Evolutionary conservation across 2,329 filamentous ascomycete species (phyloP), one percentile per base, ranked within the genome.

Genomic region (Pseudonectria buxi): DNA sequence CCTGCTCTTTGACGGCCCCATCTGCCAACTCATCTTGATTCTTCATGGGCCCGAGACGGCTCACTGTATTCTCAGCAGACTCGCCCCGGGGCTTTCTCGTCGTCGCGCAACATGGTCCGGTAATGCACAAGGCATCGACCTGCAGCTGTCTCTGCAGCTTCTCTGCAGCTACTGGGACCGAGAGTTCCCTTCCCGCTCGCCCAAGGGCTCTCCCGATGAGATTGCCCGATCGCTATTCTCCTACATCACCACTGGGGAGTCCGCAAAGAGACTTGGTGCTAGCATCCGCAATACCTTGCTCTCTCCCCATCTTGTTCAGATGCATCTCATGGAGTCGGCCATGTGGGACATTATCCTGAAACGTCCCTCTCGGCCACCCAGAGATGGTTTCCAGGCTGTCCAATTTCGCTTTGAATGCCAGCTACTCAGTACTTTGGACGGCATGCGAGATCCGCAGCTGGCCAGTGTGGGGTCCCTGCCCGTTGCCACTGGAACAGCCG

Each of bases 261-360:
- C 59, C 0, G 51, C 58, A 2, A 47, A 35, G 10, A 42, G 49
- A 2, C 53, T 63, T 10, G 46, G 62, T n/a, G 33, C 40, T 2
- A 45, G 46, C 16, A 55, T 62, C 25, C 49, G 49, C 10, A 52
- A 49, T 25, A 43, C 54, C 9, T 39, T 63, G 1, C 33, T 60
- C 10, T 58, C 58, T 0, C 59, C 60, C 3, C 57, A 63, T 25
- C 53, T 54, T 32, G 56, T 63, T 10, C 60, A 62, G 35, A 55
- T 62, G 41, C 58, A 63, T 32, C 40, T 61, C n/a, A 54, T 58
- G 44, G 60, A 62, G 35, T 61, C 60, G 3, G 55, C 60, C 7
- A 44, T 62, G 1, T 63, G 59, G 60, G 54, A 59, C 30, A 53
- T 62, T 7, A 43, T 61, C 4, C 28, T 55, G n/a, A 61, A 47